phyloP scores from a whole-genome alignment of 495 filamentous ascomycete species.

The Venustampulla echinocandica region DNA sequence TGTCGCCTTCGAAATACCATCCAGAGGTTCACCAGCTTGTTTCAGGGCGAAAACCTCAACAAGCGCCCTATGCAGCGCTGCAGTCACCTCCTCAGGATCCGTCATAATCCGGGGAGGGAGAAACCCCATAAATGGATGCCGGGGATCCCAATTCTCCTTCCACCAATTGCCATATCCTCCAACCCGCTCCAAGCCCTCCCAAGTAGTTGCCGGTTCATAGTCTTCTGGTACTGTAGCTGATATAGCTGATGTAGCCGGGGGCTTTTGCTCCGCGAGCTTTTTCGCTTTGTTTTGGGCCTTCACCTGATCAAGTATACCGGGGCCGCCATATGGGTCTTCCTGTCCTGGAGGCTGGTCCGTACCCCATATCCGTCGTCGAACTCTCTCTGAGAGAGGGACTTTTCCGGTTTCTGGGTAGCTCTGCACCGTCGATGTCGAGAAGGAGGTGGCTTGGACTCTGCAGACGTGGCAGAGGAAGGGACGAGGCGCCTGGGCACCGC shows the following conservation, averaged over 20 bases:
- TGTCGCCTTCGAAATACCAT: background rate
- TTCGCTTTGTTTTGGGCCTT: slow-evolving; percentile 21
- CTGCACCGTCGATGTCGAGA: slow-evolving; percentile 34
- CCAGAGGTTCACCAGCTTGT: slow-evolving; percentile 26
- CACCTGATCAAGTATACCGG: slow-evolving; percentile 28
- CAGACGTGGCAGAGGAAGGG: slow-evolving; percentile 23
- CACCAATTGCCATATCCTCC: slow-evolving; percentile 34
- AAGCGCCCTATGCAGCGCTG: slow-evolving; percentile 48
- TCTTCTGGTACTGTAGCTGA: background rate
- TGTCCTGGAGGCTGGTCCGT: slow-evolving; percentile 45
- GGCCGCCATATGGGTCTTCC: slow-evolving; percentile 43
- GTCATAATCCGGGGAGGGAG: slow-evolving; percentile 28
- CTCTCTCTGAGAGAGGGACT: slow-evolving; percentile 36
- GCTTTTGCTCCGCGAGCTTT: slow-evolving; percentile 2
- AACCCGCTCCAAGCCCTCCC: slow-evolving; percentile 48
- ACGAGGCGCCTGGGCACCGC: background rate
- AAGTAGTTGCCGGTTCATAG: slow-evolving; percentile 51
- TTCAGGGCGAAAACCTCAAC: slow-evolving; percentile 49
- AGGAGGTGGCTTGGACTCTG: slow-evolving; percentile 28
- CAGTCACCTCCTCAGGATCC: slow-evolving; percentile 33
- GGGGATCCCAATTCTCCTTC: slow-evolving; percentile 33
- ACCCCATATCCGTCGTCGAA: slow-evolving; percentile 48
- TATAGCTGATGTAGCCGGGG: background rate
- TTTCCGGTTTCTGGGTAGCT: slow-evolving; percentile 27
- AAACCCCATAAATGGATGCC: slow-evolving; percentile 31